Conservation (phyloP, 2,329 filamentous ascomycete genomes). For the Diaporthe sp. region DNA sequence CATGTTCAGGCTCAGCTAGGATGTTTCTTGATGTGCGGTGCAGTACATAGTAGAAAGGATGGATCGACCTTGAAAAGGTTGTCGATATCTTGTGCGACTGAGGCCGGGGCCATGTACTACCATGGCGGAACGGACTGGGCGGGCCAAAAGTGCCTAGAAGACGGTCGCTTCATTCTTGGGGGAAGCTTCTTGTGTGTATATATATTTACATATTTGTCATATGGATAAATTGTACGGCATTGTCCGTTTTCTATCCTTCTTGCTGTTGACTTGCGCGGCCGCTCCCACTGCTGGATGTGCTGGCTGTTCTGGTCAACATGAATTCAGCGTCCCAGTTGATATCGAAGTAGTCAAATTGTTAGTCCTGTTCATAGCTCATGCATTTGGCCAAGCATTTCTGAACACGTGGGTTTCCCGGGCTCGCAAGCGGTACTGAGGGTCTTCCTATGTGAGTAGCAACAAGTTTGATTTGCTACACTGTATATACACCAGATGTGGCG, state of each 20-base stretch:
- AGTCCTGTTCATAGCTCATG: background rate
- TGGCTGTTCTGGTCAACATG: too few species aligned
- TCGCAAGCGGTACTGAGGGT: background rate
- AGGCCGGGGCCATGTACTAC: too few species aligned
- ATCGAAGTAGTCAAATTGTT: background rate
- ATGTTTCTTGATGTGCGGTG: background rate
- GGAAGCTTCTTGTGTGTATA: background rate
- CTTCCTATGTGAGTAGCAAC: background rate
- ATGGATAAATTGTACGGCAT: background rate
- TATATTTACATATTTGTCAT: conserved; percentile 8
- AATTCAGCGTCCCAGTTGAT: background rate
- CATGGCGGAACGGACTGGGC: background rate
- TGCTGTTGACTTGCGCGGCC: background rate
- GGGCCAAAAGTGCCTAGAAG: too few species aligned
- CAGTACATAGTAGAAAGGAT: too few species aligned
- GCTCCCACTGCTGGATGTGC: background rate
- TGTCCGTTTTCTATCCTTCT: background rate
- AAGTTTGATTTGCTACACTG: background rate
- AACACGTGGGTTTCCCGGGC: too few species aligned
- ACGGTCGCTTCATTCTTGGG: background rate
- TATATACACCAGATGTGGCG: background rate
- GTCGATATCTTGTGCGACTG: background rate
- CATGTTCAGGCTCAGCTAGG: conserved; percentile 46
- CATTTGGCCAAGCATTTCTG: background rate
- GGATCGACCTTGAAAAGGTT: background rate